Base-by-base conservation (phyloP, 805 yeast genomes). In the Pichia membranifaciens region DNA sequence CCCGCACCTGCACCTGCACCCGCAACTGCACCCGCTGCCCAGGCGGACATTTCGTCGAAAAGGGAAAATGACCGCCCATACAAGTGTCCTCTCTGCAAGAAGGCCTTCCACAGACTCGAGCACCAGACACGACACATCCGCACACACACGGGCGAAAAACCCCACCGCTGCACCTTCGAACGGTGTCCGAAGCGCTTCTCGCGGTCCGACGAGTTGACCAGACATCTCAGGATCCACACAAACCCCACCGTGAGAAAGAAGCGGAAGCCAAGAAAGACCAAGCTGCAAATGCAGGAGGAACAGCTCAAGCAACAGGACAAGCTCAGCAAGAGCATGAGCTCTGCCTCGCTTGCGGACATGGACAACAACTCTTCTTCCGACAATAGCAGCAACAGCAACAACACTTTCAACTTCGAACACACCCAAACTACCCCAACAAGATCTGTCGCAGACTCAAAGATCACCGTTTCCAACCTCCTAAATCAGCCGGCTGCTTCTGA, bases 91-190 rank as follows among this genome's bases (percentile, higher is more conserved):
- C 72, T 82, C 59, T 84, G 91, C 60, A 78, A 77, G 35, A 80
- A 84, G 62, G 87, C 87, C 0, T 84, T 84, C 60, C 87, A 82
- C 59, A 70, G 91, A 48, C 62, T 84, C 38, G 91, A 84, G 58
- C 91, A 84, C 63, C 88, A 82, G 59, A 82, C 89, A 8, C 73
- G 91, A 57, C 91, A 84, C 57, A 81, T 84, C 49, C 69, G 90
- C 58, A 84, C 89, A 12, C 91, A 84, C 58, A 84, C 91, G 0
- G 91, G 91, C 22, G 90, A 84, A 58, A 83, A 81, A 60, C 91
- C 91, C 3, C 89, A 84, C 62, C 75, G 74, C n/a, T 84, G 90
- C 64, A 74, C 79, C 23, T 84, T 73, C 54, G 84, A 84, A 0
- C 85, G 85, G 0, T 84, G 91, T 61, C 68, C 72, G 48, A 84